Evolutionary conservation across 2,329 filamentous ascomycete species (phyloP).

Genomic region (Trichophyton simii): DNA sequence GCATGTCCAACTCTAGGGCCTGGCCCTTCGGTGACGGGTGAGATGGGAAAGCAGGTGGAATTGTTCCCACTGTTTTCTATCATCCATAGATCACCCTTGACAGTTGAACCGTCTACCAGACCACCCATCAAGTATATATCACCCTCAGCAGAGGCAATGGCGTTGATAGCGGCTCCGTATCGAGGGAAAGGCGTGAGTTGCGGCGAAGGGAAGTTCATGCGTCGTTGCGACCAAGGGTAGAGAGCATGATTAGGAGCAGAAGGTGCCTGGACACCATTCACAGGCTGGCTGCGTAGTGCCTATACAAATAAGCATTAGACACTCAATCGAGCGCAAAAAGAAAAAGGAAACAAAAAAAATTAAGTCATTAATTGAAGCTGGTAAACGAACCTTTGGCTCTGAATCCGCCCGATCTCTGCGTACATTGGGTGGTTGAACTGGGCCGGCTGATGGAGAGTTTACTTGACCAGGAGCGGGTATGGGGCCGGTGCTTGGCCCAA

Average conservation of each 20-base stretch:
- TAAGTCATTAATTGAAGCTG: no score
- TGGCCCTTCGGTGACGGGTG: conserved; percentile 84
- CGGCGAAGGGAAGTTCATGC: conserved; percentile 70
- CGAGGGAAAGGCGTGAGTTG: conserved; percentile 83
- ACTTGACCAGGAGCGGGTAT: conserved; percentile 50
- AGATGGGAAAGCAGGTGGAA: conserved; percentile 81
- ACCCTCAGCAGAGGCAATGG: conserved; percentile 85
- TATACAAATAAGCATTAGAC: conserved; percentile 4
- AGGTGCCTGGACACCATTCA: conserved; percentile 35
- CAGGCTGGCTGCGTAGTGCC: conserved; percentile 31
- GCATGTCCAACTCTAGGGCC: conserved; percentile 90
- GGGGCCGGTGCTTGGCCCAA: conserved; percentile 60
- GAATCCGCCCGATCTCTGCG: conserved; percentile 45
- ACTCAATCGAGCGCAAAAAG: not conserved
- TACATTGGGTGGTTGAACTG: conserved; percentile 50
- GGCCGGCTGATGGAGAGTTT: conserved; percentile 51
- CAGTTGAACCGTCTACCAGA: conserved; percentile 83
- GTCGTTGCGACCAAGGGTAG: conserved; percentile 91
- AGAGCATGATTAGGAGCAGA: conserved; percentile 59
- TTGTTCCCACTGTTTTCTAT: conserved; percentile 73
- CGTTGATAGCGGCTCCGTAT: conserved; percentile 93
- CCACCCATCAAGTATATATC: conserved; percentile 97
- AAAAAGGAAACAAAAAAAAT: no score
- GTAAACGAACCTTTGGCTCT: conserved; percentile 41
- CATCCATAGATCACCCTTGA: conserved; percentile 97